Evolutionary conservation across 345 rosid species (phyloP).

Genomic region (Eucalyptus rudis): DNA sequence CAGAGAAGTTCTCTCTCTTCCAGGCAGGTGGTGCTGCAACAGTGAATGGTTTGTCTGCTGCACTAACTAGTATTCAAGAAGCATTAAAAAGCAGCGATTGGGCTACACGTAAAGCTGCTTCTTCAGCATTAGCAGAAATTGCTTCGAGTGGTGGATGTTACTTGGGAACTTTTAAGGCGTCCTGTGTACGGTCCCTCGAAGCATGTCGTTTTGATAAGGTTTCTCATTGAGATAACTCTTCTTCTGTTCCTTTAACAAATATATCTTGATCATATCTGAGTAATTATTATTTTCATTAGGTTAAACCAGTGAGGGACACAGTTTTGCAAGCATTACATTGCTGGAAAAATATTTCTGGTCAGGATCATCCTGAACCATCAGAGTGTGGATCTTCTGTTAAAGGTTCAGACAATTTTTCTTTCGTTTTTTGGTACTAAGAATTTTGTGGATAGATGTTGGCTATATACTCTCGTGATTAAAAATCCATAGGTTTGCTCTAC

Average conservation of each 20-base stretch:
- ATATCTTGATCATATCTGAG: not conserved
- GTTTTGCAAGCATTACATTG: conserved; percentile 59
- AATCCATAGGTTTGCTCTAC: not conserved
- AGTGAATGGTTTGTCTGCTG: conserved; percentile 41
- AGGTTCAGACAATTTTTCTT: conserved; percentile 24
- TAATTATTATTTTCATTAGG: conserved; percentile 23
- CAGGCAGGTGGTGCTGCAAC: conserved; percentile 91
- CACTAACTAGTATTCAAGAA: conserved; percentile 62
- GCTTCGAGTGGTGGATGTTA: conserved; percentile 59
- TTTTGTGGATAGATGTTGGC: not conserved
- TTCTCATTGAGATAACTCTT: not conserved
- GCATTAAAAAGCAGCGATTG: conserved; percentile 73
- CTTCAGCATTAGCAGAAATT: conserved; percentile 59
- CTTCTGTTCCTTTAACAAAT: not conserved
- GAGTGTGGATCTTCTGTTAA: conserved; percentile 69
- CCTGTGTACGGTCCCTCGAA: conserved; percentile 65
- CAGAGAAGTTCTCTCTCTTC: not conserved
- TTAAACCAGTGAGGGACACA: conserved; percentile 90
- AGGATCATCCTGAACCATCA: conserved; percentile 56
- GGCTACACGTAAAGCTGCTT: conserved; percentile 93
- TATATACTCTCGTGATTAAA: not conserved
- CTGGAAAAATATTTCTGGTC: conserved; percentile 68
- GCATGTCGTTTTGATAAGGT: conserved; percentile 96
- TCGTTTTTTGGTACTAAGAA: not conserved
- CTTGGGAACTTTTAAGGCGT: conserved; percentile 56